These are phyloP conservation scores for Sphenostylis stenocarpa DNA, from an alignment of 306 rosid genomes.

Conservation along the genomic window DNA sequence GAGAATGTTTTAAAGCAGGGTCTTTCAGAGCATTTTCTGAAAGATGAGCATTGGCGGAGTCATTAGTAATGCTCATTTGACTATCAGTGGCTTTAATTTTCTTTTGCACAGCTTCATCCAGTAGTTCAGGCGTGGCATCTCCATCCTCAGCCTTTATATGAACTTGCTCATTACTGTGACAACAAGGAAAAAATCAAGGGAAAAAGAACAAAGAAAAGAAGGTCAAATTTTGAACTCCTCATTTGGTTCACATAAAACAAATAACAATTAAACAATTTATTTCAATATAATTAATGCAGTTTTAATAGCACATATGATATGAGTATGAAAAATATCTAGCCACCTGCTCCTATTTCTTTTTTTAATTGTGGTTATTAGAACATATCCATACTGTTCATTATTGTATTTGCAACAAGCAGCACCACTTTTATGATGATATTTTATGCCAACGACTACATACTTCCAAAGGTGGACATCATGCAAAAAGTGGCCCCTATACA, in stretches of 20 bases:
- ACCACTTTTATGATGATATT: conserved; percentile 9
- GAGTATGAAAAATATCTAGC: conserved; percentile 24
- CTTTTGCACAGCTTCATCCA: conserved; percentile 44
- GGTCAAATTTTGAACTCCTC: conserved; percentile 30
- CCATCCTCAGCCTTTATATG: conserved; percentile 43
- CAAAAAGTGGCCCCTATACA: conserved; percentile 7
- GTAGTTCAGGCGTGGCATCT: conserved; percentile 50
- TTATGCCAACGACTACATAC: conserved; percentile 10
- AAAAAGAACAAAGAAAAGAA: not conserved
- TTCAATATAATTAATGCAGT: conserved; percentile 30
- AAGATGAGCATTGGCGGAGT: conserved; percentile 29
- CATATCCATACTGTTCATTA: conserved; percentile 16
- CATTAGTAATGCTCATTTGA: conserved; percentile 35
- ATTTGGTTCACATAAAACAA: conserved; percentile 26
- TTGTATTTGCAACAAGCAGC: conserved; percentile 20
- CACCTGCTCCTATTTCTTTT: conserved; percentile 10
- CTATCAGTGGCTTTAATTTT: conserved; percentile 51
- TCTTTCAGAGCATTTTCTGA: conserved; percentile 39
- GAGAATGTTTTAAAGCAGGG: conserved; percentile 40
- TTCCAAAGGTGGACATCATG: conserved; percentile 18
- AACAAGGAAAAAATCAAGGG: conserved; percentile 33
- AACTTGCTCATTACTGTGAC: conserved; percentile 50
- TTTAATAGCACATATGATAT: conserved; percentile 3
- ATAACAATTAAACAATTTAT: conserved; percentile 2
- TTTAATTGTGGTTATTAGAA: conserved; percentile 1